Percentiles rank a stretch among this genome's conserved stretches.
These are phyloP conservation scores for Aspergillaceae sp. DNA, from an alignment of 2,329 filamentous ascomycete genomes.

Conservation along the genomic window DNA sequence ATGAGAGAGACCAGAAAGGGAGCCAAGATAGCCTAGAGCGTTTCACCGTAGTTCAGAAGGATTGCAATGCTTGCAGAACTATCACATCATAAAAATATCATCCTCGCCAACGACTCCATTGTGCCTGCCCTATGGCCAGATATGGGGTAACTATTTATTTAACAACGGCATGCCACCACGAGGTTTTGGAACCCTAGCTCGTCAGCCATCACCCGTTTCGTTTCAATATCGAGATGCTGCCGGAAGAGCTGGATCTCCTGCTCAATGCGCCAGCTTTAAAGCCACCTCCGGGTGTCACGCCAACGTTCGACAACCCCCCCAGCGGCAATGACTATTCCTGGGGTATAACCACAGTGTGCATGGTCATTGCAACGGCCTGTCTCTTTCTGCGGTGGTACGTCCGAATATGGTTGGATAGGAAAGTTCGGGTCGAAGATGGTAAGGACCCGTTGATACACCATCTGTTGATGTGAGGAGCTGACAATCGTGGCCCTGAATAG, in stretches of 20 bases:
- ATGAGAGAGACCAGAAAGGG: too few relatives aligned
- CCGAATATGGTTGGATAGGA: conserved; percentile 10
- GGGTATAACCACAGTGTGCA: conserved; percentile 13
- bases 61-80: neutral
- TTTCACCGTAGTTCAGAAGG: too few relatives aligned
- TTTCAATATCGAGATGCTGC: neutral
- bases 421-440: conserved; percentile 15
- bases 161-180: neutral
- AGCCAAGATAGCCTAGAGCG: too few relatives aligned
- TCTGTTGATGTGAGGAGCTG: neutral
- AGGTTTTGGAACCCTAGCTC: neutral
- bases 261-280: conserved; percentile 9
- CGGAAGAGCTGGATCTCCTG: neutral
- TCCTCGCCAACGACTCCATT: neutral
- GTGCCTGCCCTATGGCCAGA: neutral
- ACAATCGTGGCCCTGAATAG: neutral
- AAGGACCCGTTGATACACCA: conserved; percentile 2
- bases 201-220: neutral
- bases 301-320: conserved; percentile 15
- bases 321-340: conserved; percentile 14
- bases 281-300: conserved; percentile 11
- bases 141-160: neutral
- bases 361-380: conserved; percentile 11
- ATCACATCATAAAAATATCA: neutral
- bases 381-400: conserved; percentile 10